A percentile compares a stretch with the other conserved stretches of the same genome.
Evolutionary conservation across 306 rosid genomes (phyloP).

Genomic region (Hylodesmum podocarpum): DNA sequence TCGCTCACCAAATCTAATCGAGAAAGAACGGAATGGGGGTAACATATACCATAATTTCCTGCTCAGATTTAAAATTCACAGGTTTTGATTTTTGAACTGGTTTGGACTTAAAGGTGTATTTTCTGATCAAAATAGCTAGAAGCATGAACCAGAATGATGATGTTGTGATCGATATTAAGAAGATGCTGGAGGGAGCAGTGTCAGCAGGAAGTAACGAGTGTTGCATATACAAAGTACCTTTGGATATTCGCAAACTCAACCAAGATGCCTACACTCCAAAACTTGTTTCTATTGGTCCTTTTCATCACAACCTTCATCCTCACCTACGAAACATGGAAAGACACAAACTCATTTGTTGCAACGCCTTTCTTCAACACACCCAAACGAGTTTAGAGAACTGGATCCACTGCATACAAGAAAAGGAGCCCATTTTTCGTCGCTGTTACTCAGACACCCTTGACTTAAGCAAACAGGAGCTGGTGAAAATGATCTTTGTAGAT

Average conservation of each 20-base stretch:
- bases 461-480: too few species aligned
- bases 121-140: too few species aligned
- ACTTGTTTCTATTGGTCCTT: conserved; percentile 39
- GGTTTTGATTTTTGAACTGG: too few species aligned
- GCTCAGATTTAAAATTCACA: neutral
- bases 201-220: neutral
- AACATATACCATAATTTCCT: neutral
- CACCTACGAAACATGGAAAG: conserved; percentile 22
- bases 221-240: conserved; percentile 39
- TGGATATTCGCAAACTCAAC: conserved; percentile 15
- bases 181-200: neutral
- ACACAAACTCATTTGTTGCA: conserved; percentile 6
- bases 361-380: neutral
- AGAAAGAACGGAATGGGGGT: neutral
- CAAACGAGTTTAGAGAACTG: too few species aligned
- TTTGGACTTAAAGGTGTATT: too few species aligned
- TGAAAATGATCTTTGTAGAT: too few species aligned
- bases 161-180: neutral
- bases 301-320: neutral
- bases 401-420: neutral
- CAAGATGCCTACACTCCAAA: conserved; percentile 36
- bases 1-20: too few species aligned
- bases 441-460: conserved; percentile 13
- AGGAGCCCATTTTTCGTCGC: neutral
- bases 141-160: neutral